Percentiles rank a stretch among this genome's conserved stretches.
phyloP scores from a whole-genome alignment of 345 rosid genomes.

The Raphanus raphanistrum region DNA sequence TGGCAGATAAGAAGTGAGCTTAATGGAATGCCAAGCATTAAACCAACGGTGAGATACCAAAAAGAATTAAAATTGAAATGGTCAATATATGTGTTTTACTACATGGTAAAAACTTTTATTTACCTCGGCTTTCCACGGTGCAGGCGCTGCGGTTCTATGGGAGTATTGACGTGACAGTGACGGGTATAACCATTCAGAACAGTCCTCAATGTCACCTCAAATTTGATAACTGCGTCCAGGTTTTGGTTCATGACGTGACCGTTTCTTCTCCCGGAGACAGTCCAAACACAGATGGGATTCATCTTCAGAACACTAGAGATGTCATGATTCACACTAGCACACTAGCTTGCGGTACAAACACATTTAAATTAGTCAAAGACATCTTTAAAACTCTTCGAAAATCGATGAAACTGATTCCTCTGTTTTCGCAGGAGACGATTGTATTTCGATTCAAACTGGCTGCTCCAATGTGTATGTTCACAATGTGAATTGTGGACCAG shows the following conservation, averaged over 20 bases:
- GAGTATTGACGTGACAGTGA: constrained; percentile 81
- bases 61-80: background rate
- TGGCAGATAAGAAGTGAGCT: constrained; percentile 70
- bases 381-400: constrained; percentile 7
- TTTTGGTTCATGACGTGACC: constrained; percentile 68
- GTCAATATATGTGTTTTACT: background rate
- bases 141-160: constrained; percentile 97
- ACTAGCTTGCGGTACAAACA: constrained; percentile 77
- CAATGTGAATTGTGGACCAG: constrained; percentile 91
- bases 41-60: constrained; percentile 76
- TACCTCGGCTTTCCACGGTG: constrained; percentile 12
- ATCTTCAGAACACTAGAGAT: constrained; percentile 81
- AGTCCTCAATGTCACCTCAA: constrained; percentile 98
- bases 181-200: constrained; percentile 86
- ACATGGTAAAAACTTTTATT: constrained; percentile 14
- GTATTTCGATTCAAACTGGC: constrained; percentile 89
- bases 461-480: constrained; percentile 82
- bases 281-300: constrained; percentile 98
- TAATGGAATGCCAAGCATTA: constrained; percentile 70
- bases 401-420: constrained; percentile 5
- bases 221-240: constrained; percentile 86
- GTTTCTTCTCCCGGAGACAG: constrained; percentile 84
- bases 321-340: constrained; percentile 65
- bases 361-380: background rate
- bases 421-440: constrained; percentile 81